Evolutionary conservation across 1,139 yeast species (phyloP), one percentile per base, ranked within the genome.

Genomic region (Eremothecium gossypii): DNA sequence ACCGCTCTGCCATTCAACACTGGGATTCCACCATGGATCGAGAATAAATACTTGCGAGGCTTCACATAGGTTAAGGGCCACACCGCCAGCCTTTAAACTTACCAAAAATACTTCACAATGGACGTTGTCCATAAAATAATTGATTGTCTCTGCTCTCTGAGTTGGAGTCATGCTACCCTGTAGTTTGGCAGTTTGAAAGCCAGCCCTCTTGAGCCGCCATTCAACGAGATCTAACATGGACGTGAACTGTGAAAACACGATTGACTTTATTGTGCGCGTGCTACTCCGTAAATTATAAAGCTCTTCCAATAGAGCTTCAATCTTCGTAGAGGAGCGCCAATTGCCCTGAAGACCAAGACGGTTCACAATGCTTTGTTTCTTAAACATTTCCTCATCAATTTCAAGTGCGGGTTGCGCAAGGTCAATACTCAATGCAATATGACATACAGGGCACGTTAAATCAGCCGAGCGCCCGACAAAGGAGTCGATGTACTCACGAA

Each of bases 1-100:
- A 67, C 95, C 95, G 39, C 95, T 83, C 62, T 91, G 98, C 89
- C 96, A 91, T 63, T 91, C 97, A 4, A 87, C 94, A 54, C 95
- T 83, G 1, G 97, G 97, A 58, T 91, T 91, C 97, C 97, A 91
- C 97, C 98, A 91, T 26, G 97, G 97, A 56, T 91, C 98, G 70
- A 91, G 71, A 40, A 91, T 71, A 53, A 91, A 91, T 33, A 91
- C 97, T 53, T 89, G 96, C 1, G 95, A 86, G 0, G 98, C 98
- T 59, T 93, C 98, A 56, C 96, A 89, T 52, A 91, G 70, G 60
- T 91, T 91, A 51, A 91, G 71, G 0, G 98, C 98, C 30, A 91
- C 98, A 64, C 98, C 98, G 51, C 99, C 99, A 0, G 99, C 98
- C 58, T 91, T 91, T 53, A 93, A 71, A 27, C 96, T 87, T 7